Conservation (phyloP, 768 basidiomycete species). For the Mycena maculata region DNA sequence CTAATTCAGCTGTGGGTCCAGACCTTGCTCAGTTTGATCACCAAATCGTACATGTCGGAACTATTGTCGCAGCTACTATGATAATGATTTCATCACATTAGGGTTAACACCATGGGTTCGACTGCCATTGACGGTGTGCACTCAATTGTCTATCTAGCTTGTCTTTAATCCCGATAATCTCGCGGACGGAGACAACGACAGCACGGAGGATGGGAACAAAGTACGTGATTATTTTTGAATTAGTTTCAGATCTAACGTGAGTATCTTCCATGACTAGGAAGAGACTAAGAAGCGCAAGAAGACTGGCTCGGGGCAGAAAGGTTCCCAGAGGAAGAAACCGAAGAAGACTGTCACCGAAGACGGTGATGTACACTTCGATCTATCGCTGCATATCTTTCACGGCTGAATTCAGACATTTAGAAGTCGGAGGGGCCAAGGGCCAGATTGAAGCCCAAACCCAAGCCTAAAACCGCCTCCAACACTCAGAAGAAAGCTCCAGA, state of each 20-base stretch:
- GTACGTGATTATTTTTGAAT: not conserved
- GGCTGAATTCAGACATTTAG: not conserved
- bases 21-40: slow-evolving; percentile 7
- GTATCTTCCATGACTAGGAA: not conserved
- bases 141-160: not conserved
- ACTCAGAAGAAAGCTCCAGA: not conserved
- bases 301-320: not conserved
- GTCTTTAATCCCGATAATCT: not conserved
- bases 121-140: not conserved
- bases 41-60: slow-evolving; percentile 3
- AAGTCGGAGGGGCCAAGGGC: no score
- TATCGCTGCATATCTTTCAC: not conserved
- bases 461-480: slow-evolving; percentile 5
- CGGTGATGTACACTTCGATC: slow-evolving; percentile 10
- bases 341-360: not conserved
- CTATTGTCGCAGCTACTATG: not conserved
- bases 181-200: not conserved
- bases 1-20: slow-evolving; percentile 16
- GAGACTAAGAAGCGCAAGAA: slow-evolving; percentile 6
- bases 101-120: not conserved
- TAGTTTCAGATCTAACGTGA: not conserved
- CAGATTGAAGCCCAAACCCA: not conserved
- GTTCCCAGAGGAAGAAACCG: not conserved
- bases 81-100: not conserved
- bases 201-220: not conserved